Conservation (phyloP, 2,329 filamentous ascomycete genomes). For the Phoma sp. region DNA sequence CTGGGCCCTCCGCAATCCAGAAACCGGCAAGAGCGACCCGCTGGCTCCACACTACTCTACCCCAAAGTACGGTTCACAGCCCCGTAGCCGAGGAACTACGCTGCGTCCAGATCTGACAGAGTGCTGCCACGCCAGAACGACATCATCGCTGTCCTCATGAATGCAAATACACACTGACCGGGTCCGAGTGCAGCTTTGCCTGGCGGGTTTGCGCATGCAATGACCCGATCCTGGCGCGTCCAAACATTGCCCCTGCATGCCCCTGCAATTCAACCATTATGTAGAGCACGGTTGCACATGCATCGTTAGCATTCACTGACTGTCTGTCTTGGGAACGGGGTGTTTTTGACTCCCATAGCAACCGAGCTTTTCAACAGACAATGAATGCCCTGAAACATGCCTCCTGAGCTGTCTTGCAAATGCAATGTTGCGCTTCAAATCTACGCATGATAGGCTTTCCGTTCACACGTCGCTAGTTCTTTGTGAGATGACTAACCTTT, state of each 20-base stretch:
- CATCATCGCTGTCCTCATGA: not conserved
- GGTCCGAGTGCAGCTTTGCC: not conserved
- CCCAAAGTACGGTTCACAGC: slow-evolving; percentile 16
- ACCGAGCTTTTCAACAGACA: not conserved
- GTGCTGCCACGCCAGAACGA: not conserved
- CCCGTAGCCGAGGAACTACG: slow-evolving; percentile 15
- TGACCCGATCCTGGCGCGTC: slow-evolving; percentile 8
- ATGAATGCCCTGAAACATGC: not conserved
- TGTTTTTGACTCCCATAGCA: not conserved
- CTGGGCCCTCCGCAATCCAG: slow-evolving; percentile 33
- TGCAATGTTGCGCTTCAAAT: not conserved
- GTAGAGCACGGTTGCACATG: slow-evolving; percentile 20
- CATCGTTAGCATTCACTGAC: slow-evolving; percentile 12
- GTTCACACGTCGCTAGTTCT: no score
- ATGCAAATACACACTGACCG: not conserved
- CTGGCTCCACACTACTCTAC: slow-evolving; percentile 23
- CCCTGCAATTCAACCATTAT: slow-evolving; percentile 18
- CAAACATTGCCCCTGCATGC: slow-evolving; percentile 24
- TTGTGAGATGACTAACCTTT: no score
- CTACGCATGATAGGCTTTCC: no score
- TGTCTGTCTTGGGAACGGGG: not conserved
- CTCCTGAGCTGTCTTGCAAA: not conserved
- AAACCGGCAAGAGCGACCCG: slow-evolving; percentile 36
- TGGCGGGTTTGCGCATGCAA: slow-evolving; percentile 11
- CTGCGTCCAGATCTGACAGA: slow-evolving; percentile 8